These are phyloP conservation scores for Drosera capensis DNA, from an alignment of 148 eudicot species.

Conservation along the genomic window DNA sequence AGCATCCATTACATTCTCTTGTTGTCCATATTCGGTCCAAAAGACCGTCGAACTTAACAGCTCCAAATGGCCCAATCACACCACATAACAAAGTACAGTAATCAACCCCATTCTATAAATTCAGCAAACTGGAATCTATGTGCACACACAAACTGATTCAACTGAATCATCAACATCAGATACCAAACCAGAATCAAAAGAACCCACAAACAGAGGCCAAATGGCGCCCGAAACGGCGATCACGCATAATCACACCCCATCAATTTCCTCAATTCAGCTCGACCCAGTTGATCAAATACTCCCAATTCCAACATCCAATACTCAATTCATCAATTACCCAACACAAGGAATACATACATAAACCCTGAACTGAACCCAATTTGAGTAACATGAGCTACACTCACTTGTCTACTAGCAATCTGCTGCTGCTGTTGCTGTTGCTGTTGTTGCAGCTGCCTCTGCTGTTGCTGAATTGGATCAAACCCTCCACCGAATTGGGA, in stretches of 20 bases:
- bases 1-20: no score
- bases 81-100: no score
- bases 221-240: not conserved
- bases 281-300: constrained; percentile 1
- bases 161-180: not conserved
- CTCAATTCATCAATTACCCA: constrained; percentile 1
- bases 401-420: constrained; percentile 33
- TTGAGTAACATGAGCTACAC: constrained; percentile 6
- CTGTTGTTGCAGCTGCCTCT: constrained; percentile 33
- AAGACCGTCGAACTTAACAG: no score
- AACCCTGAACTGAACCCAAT: not conserved
- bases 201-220: not conserved
- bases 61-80: no score
- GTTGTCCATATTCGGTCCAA: no score
- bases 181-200: not conserved
- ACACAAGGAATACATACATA: no score
- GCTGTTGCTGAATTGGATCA: constrained; percentile 51
- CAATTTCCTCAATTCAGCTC: not conserved
- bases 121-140: no score
- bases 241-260: not conserved
- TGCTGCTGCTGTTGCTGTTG: constrained; percentile 24
- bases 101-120: no score
- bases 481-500: constrained; percentile 51
- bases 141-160: no score
- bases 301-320: not conserved